Evolutionary conservation across 2,329 filamentous ascomycete species (phyloP).

Genomic region (Cercospora beticola): DNA sequence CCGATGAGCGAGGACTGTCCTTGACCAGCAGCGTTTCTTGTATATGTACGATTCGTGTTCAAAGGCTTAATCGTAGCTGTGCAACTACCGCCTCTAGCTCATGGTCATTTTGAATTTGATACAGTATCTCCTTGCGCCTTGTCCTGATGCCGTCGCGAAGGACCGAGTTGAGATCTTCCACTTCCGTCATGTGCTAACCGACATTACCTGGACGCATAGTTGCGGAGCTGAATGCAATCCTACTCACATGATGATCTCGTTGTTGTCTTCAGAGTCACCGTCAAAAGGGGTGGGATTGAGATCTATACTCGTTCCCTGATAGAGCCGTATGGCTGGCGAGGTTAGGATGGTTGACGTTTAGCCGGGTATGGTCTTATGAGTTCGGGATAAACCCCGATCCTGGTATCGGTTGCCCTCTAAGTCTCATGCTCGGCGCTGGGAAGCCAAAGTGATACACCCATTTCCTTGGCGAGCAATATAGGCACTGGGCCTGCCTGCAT

Average conservation of each 20-base stretch:
- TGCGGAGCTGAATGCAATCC: neutral
- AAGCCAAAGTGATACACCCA: neutral
- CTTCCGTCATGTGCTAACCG: neutral
- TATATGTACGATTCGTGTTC: neutral
- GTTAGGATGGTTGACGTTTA: neutral
- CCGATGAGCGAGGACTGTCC: neutral
- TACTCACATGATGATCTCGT: neutral
- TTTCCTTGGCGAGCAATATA: neutral
- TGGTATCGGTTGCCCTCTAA: neutral
- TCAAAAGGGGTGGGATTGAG: neutral
- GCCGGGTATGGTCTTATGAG: neutral
- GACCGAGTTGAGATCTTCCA: neutral
- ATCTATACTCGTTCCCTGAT: neutral
- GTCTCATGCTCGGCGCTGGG: neutral
- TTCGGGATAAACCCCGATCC: neutral
- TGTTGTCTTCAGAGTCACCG: neutral
- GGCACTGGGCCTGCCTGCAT: neutral
- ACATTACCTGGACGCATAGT: neutral
- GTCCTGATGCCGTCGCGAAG: neutral
- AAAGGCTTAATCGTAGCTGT: neutral
- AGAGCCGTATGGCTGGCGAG: neutral
- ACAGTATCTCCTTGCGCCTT: neutral
- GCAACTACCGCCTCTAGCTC: neutral
- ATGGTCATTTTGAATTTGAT: neutral
- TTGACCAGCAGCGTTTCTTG: neutral